These are phyloP conservation scores for Fusarium redolens DNA, from an alignment of 2,329 filamentous ascomycete species.

Conservation along the genomic window DNA sequence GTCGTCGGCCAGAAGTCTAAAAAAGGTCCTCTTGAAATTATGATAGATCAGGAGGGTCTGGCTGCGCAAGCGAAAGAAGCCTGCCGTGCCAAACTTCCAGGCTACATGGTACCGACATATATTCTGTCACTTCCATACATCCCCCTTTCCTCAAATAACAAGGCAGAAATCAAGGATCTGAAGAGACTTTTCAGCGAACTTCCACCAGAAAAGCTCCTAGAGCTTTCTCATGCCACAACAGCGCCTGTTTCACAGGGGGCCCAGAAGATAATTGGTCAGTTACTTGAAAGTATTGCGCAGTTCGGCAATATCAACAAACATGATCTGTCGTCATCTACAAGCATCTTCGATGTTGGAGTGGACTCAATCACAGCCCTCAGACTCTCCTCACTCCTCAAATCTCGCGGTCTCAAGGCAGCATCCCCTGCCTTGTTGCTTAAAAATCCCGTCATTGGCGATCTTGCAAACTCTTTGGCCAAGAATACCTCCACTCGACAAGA, in stretches of 20 bases:
- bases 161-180: conserved; percentile 80
- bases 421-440: conserved; percentile 76
- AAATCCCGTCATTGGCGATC: conserved; percentile 62
- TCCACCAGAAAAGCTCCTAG: conserved; percentile 70
- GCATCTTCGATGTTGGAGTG: conserved; percentile 85
- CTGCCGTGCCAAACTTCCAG: conserved; percentile 77
- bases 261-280: conserved; percentile 54
- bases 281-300: conserved; percentile 66
- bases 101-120: conserved; percentile 93
- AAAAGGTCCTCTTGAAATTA: conserved; percentile 30
- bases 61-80: conserved; percentile 63
- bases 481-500: conserved; percentile 13
- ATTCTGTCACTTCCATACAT: conserved; percentile 77
- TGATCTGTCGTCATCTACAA: conserved; percentile 66
- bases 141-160: conserved; percentile 89
- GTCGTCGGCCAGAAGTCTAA: conserved; percentile 52
- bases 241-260: conserved; percentile 46
- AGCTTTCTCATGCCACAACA: conserved; percentile 54
- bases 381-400: conserved; percentile 73
- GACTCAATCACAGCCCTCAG: conserved; percentile 88
- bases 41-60: conserved; percentile 52
- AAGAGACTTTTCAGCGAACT: conserved; percentile 73
- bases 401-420: conserved; percentile 68
- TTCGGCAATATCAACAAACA: conserved; percentile 60
- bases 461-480: conserved; percentile 54